A percentile compares a stretch with the other conserved stretches of the same genome.
Evolutionary conservation across 2,329 filamentous ascomycete species (phyloP).

Genomic region (Colletotrichum tamarilloi): DNA sequence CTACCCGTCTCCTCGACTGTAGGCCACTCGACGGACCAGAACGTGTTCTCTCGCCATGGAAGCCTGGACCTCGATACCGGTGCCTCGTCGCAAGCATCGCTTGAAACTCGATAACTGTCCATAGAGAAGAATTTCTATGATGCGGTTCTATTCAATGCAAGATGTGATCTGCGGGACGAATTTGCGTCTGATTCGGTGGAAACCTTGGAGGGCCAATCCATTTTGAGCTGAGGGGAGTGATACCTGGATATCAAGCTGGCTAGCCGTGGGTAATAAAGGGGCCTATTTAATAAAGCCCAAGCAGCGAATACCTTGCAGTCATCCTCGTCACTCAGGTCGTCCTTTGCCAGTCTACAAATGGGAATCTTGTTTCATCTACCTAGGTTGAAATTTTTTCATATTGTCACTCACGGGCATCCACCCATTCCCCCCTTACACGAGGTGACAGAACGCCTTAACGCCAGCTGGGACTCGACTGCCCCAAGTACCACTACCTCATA

Average conservation of each 20-base stretch:
- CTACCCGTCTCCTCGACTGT: not conserved
- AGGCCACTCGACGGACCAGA: no score
- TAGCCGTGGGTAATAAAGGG: no score
- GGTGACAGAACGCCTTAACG: slow-evolving; percentile 26
- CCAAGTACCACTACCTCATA: not conserved
- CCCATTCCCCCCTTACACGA: slow-evolving; percentile 11
- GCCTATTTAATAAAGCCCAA: not conserved
- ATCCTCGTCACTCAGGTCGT: not conserved
- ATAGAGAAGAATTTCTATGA: no score
- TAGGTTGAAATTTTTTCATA: not conserved
- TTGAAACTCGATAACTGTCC: no score
- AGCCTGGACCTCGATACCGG: no score
- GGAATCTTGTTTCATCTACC: slow-evolving; percentile 9
- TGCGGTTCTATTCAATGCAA: no score
- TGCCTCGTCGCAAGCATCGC: no score
- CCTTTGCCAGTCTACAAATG: not conserved
- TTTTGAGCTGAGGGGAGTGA: not conserved
- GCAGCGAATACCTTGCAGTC: not conserved
- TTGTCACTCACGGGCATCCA: slow-evolving; percentile 16
- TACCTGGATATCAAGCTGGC: no score
- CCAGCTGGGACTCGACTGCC: not conserved
- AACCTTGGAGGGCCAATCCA: not conserved
- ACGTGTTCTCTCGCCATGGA: no score
- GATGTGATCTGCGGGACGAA: not conserved
- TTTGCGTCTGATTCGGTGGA: not conserved